These are phyloP conservation scores for Solanum chacoense DNA, from an alignment of 305 asterid genomes.

Conservation along the genomic window DNA sequence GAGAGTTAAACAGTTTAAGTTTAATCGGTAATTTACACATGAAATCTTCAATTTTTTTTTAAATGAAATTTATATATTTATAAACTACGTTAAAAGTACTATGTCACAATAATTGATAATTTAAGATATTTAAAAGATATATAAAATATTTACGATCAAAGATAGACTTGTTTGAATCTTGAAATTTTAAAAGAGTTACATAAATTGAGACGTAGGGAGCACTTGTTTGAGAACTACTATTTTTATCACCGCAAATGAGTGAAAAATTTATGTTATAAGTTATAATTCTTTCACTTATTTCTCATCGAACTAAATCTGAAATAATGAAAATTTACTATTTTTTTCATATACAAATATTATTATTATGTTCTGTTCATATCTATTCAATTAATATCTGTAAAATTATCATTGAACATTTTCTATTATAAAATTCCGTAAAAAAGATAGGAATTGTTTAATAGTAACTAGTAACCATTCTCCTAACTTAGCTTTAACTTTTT, in stretches of 20 bases:
- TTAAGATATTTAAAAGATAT: too few relatives aligned
- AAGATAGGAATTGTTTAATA: too few relatives aligned
- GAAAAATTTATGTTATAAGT: background rate
- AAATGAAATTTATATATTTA: too few relatives aligned
- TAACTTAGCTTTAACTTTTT: background rate
- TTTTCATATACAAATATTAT: too few relatives aligned
- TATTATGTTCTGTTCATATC: background rate
- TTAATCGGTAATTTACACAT: accelerated
- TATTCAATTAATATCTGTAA: background rate
- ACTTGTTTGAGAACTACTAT: background rate
- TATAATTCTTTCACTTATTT: background rate
- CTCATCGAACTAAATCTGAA: background rate
- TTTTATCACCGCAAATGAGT: background rate
- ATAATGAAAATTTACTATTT: too few relatives aligned
- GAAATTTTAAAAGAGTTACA: too few relatives aligned
- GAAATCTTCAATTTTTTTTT: too few relatives aligned
- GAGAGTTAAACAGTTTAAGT: too few relatives aligned
- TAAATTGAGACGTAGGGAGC: background rate
- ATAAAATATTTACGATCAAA: too few relatives aligned
- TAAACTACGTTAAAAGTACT: too few relatives aligned
- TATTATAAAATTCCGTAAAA: background rate
- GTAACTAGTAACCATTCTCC: background rate
- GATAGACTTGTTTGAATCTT: background rate
- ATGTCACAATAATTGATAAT: background rate
- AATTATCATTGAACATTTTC: background rate